These are phyloP conservation scores for Diaporthe sp. DNA, from an alignment of 2,329 filamentous ascomycete species.

Conservation along the genomic window DNA sequence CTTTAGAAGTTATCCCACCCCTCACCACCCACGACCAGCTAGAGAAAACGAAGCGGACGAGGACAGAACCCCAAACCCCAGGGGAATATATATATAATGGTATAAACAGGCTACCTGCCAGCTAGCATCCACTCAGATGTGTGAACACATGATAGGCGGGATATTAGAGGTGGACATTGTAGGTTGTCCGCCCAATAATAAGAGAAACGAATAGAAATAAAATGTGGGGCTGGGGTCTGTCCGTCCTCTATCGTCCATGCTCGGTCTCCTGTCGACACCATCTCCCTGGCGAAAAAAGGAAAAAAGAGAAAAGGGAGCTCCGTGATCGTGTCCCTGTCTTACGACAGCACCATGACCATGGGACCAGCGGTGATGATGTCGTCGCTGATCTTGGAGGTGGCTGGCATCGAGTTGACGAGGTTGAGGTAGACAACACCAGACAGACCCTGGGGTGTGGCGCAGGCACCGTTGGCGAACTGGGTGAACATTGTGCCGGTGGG, in stretches of 20 bases:
- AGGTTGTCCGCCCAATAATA: slow-evolving; percentile 28
- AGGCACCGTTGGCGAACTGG: slow-evolving; percentile 67
- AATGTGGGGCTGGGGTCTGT: slow-evolving; percentile 30
- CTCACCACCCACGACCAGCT: slow-evolving; percentile 1
- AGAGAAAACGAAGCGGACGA: slow-evolving; percentile 16
- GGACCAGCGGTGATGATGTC: slow-evolving; percentile 76
- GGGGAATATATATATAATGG: slow-evolving; percentile 46
- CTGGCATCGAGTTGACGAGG: slow-evolving; percentile 68
- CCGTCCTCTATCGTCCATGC: slow-evolving; percentile 35
- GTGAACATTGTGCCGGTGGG: slow-evolving; percentile 73
- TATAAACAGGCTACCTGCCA: slow-evolving; percentile 47
- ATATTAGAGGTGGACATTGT: slow-evolving; percentile 31
- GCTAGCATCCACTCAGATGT: slow-evolving; percentile 28
- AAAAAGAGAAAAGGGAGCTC: slow-evolving; percentile 5
- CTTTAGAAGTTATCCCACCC: slow-evolving; percentile 18
- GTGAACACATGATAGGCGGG: slow-evolving; percentile 38
- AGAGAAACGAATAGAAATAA: slow-evolving; percentile 35
- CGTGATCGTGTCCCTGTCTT: slow-evolving; percentile 42
- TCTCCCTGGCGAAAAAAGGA: slow-evolving; percentile 26
- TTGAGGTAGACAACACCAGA: slow-evolving; percentile 77
- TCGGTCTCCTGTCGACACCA: slow-evolving; percentile 29
- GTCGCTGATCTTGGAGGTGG: slow-evolving; percentile 68
- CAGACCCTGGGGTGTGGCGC: slow-evolving; percentile 72
- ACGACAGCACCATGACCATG: slow-evolving; percentile 68
- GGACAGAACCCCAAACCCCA: slow-evolving; percentile 40